Evolutionary conservation across 2,329 filamentous ascomycete genomes (phyloP).

Genomic region (Curvularia sp.): DNA sequence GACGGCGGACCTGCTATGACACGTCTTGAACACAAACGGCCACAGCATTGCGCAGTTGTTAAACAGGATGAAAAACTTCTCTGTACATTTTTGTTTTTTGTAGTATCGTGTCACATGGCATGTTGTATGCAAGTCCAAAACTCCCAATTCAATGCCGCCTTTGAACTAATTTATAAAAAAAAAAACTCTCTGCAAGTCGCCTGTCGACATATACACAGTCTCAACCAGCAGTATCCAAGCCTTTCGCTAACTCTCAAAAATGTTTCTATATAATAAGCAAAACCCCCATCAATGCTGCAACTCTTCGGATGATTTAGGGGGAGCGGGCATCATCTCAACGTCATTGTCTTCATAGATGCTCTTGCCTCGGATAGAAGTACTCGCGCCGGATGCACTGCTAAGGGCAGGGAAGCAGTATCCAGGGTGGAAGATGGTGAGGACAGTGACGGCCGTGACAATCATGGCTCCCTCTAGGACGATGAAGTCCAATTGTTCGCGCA

Average conservation of each 20-base stretch:
- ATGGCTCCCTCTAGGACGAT: slow-evolving; percentile 63
- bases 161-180: no score
- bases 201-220: not conserved
- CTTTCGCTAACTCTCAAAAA: not conserved
- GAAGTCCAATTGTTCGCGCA: slow-evolving; percentile 59
- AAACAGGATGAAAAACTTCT: not conserved
- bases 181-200: not conserved
- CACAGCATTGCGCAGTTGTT: not conserved
- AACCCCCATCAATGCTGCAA: not conserved
- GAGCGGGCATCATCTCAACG: slow-evolving; percentile 24
- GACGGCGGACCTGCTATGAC: not conserved
- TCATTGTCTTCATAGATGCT: slow-evolving; percentile 25
- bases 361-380: slow-evolving; percentile 20
- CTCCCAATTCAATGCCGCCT: not conserved
- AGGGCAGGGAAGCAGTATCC: slow-evolving; percentile 49
- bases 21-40: not conserved
- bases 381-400: slow-evolving; percentile 30
- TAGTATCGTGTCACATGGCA: not conserved
- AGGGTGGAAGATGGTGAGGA: slow-evolving; percentile 59
- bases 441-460: slow-evolving; percentile 57
- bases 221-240: not conserved
- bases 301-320: not conserved
- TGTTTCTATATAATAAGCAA: not conserved
- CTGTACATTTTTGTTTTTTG: not conserved
- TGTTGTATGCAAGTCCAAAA: not conserved